Conservation (phyloP, 2,329 filamentous ascomycete species). For the Parascedosporium putredinis region DNA sequence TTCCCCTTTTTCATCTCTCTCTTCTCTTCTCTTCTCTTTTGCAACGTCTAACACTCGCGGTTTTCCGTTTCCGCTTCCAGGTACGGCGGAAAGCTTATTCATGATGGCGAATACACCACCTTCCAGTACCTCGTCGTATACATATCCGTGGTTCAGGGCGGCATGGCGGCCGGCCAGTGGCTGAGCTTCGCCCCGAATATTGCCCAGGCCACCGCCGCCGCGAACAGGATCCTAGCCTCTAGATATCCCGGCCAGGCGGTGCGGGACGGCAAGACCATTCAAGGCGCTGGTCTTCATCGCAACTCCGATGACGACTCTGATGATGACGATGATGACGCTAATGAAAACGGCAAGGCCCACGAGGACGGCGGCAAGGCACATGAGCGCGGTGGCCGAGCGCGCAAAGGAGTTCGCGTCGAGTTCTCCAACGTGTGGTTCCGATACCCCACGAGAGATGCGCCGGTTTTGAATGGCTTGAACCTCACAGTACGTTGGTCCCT, state of each 20-base stretch:
- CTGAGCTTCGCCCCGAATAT: conserved; percentile 58
- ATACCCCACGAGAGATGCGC: conserved; percentile 10
- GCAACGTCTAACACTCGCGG: too few relatives aligned
- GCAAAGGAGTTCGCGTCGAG: conserved; percentile 8
- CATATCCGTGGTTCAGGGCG: conserved; percentile 11
- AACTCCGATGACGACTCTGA: neutral
- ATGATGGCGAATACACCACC: conserved; percentile 7
- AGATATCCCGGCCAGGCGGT: neutral
- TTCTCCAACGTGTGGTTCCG: conserved; percentile 12
- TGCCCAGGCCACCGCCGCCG: conserved; percentile 46
- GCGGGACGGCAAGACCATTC: too few relatives aligned
- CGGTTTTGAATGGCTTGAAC: conserved; percentile 11
- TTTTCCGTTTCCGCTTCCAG: neutral
- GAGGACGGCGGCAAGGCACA: neutral
- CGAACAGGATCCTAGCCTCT: conserved; percentile 39
- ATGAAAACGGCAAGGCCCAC: too few relatives aligned
- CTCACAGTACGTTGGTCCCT: conserved; percentile 8
- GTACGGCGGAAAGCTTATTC: conserved; percentile 10
- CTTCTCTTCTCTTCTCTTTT: neutral
- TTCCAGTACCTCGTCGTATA: conserved; percentile 13
- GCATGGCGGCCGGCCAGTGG: conserved; percentile 38
- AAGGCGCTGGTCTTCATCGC: too few relatives aligned
- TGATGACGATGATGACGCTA: too few relatives aligned
- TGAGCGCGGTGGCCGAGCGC: neutral
- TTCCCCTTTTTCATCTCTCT: too few relatives aligned